Evolutionary conservation across 2,329 filamentous ascomycete genomes (phyloP).

Genomic region (Neonectria coccinea): DNA sequence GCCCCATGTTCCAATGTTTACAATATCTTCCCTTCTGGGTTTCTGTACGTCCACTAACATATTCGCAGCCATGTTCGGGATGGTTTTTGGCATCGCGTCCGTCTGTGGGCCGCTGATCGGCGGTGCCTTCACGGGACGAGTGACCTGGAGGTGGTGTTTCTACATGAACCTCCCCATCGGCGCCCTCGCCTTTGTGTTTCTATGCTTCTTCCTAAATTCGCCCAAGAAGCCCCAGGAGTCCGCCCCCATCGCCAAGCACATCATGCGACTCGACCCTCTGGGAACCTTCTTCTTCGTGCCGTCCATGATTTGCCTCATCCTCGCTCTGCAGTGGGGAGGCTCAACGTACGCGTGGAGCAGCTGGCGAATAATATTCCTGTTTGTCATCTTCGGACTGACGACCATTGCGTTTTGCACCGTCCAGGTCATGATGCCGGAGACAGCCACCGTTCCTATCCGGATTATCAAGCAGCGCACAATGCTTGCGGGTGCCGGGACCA

Average conservation of each 20-base stretch:
- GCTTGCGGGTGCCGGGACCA: conserved; percentile 58
- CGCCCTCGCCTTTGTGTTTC: conserved; percentile 60
- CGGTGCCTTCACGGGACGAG: conserved; percentile 62
- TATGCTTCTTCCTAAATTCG: conserved; percentile 62
- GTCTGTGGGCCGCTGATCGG: conserved; percentile 66
- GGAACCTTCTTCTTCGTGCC: conserved; percentile 72
- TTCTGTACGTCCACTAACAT: conserved; percentile 27
- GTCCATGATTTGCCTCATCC: conserved; percentile 67
- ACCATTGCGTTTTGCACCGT: conserved; percentile 62
- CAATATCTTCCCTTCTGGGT: background rate
- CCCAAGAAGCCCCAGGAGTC: conserved; percentile 50
- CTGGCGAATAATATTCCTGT: conserved; percentile 65
- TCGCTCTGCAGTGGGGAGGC: conserved; percentile 74
- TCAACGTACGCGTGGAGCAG: conserved; percentile 63
- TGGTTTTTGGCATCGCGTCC: conserved; percentile 66
- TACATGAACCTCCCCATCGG: conserved; percentile 70
- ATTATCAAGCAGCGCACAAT: conserved; percentile 69
- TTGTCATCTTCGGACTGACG: conserved; percentile 62
- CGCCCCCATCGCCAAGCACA: conserved; percentile 54
- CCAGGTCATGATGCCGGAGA: conserved; percentile 65
- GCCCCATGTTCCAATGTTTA: conserved; percentile 66
- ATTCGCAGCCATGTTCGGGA: conserved; percentile 60
- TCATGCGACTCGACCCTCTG: conserved; percentile 67
- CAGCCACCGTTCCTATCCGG: conserved; percentile 66
- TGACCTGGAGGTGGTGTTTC: conserved; percentile 69